phyloP scores from a whole-genome alignment of 495 filamentous ascomycete species.

The Aspergillus sclerotiicarbonarius region DNA sequence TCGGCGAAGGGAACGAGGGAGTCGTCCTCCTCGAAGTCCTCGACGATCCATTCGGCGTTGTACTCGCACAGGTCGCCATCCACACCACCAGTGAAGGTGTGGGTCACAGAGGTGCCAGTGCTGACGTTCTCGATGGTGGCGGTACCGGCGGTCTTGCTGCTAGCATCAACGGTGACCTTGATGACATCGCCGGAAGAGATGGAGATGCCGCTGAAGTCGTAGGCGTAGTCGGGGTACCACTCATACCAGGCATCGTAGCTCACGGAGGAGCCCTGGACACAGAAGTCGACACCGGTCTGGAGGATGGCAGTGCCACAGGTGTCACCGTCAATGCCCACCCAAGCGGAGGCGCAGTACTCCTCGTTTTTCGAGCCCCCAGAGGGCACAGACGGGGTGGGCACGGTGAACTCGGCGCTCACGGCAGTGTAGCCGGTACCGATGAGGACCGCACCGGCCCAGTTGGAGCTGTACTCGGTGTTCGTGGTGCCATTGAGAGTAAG shows the following conservation, averaged over 20 bases:
- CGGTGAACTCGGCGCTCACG: slow-evolving; percentile 48
- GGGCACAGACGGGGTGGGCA: slow-evolving; percentile 44
- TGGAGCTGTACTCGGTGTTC: slow-evolving; percentile 41
- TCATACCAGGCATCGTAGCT: slow-evolving; percentile 7
- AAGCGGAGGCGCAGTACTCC: slow-evolving; percentile 49
- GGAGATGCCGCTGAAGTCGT: slow-evolving; percentile 46
- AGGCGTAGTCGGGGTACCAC: slow-evolving; percentile 22
- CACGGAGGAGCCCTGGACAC: slow-evolving; percentile 2
- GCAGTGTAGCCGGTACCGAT: slow-evolving; percentile 39
- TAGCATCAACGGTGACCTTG: slow-evolving; percentile 47
- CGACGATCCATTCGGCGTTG: slow-evolving; percentile 61
- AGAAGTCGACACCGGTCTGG: slow-evolving; percentile 6
- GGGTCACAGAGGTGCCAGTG: slow-evolving; percentile 29
- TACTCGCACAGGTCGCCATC: slow-evolving; percentile 19
- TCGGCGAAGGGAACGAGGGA: slow-evolving; percentile 48
- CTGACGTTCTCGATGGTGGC: slow-evolving; percentile 48
- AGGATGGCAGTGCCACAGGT: slow-evolving; percentile 40
- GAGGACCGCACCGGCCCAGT: slow-evolving; percentile 54
- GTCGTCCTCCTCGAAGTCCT: slow-evolving; percentile 47
- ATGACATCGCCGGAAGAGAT: slow-evolving; percentile 52
- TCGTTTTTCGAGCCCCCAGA: slow-evolving; percentile 32
- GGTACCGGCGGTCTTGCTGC: slow-evolving; percentile 39
- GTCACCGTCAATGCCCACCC: slow-evolving; percentile 56
- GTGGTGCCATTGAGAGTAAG: slow-evolving; percentile 20
- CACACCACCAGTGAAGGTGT: slow-evolving; percentile 7